Evolutionary conservation across 495 filamentous ascomycete genomes (phyloP).

Genomic region (Tuber umbilicatum): DNA sequence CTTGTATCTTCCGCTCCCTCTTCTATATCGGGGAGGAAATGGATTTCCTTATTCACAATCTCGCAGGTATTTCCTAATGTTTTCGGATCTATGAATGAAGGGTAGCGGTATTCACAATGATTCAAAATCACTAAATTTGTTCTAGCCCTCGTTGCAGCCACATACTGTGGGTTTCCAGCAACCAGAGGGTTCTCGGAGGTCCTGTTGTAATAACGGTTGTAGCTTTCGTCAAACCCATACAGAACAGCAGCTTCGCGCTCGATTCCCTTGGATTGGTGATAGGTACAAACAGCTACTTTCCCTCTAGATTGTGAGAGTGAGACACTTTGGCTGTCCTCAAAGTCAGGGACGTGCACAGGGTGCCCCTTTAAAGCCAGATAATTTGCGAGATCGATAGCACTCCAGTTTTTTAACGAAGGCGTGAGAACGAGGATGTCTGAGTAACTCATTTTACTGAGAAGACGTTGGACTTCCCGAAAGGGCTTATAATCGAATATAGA

Average conservation of each 20-base stretch:
- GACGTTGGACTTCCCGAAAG: not conserved
- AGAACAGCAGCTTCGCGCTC: slow-evolving; percentile 18
- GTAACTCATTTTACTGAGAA: not conserved
- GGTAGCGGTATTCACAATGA: not conserved
- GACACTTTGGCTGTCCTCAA: not conserved
- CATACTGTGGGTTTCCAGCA: slow-evolving; percentile 10
- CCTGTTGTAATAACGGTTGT: slow-evolving; percentile 6
- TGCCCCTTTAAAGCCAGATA: not conserved
- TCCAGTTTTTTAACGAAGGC: not conserved
- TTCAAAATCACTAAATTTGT: slow-evolving; percentile 14
- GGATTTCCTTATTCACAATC: not conserved
- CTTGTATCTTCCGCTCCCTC: too few relatives aligned
- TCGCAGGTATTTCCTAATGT: slow-evolving; percentile 14
- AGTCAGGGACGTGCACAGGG: slow-evolving; percentile 5
- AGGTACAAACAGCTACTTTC: slow-evolving; percentile 13
- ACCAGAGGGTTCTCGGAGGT: not conserved
- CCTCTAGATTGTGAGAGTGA: not conserved
- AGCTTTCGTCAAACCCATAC: slow-evolving; percentile 13
- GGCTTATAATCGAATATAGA: not conserved
- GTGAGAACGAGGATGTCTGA: slow-evolving; percentile 16
- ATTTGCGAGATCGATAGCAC: not conserved
- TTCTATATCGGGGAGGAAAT: not conserved
- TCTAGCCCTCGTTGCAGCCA: slow-evolving; percentile 15
- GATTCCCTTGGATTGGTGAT: slow-evolving; percentile 23
- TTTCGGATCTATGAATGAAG: slow-evolving; percentile 1